Base-by-base conservation (phyloP, 768 basidiomycete genomes). In the Leccinum imitatum region DNA sequence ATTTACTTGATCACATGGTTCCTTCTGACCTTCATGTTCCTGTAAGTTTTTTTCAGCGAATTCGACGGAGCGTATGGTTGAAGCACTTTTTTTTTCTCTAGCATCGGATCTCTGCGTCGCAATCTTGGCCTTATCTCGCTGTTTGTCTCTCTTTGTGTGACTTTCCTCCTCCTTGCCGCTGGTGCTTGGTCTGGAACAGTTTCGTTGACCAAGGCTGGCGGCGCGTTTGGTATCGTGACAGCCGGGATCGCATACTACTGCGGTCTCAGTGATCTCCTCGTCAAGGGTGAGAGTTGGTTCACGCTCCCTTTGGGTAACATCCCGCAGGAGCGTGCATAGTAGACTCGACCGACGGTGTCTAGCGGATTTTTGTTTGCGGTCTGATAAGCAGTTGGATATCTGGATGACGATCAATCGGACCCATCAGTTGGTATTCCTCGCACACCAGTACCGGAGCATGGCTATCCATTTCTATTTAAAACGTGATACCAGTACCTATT, bases 1-100 rank as follows among this genome's bases (percentile, higher is more conserved):
- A 87, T 93, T 59, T 93, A 83, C 75, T 79, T 93, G 25, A 78
- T 84, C 50, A 78, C 84, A 17, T 94, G 92, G 92, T 83, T 82
- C 66, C 73, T 91, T 60, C 76, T 93, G 33, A 90, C 91, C 0
- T 80, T 84, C 73, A 72, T 90, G 67, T 77, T 91, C 63, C 60
- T 86, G 90, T 91, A 57, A 65, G 85, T 62, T 7, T 11, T 44
- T 35, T 1, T 7, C 14, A 19, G 1, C 11, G 8, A 10, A 4
- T 46, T 4, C 4, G 7, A 23, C 8, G 2, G 11, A n/a, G n/a
- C 2, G 25, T 0, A 9, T 13, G 4, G 3, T 44, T 68, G 8
- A 71, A 30, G 21, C 41, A 10, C 13, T 15, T 27, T 44, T 23
- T 23, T 44, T 10, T 44, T 44, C n/a, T 17, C 8, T 5, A 83